These are phyloP conservation scores for Trichosporon inkin DNA, from an alignment of 1,284 basidiomycete species.

Conservation along the genomic window DNA sequence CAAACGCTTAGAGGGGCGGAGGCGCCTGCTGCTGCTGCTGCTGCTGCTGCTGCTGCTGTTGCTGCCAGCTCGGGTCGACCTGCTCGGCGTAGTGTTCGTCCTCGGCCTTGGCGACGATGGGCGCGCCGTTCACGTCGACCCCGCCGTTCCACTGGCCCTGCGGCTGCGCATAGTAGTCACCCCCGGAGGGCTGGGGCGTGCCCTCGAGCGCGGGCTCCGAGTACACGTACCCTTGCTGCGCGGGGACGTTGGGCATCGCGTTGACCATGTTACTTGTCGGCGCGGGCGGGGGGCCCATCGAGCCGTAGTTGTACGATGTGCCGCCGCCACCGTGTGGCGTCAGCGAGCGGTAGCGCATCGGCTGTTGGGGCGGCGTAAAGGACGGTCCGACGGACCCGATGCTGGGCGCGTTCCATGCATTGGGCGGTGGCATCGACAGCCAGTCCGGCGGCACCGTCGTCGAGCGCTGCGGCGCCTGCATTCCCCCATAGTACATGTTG, in stretches of 20 bases:
- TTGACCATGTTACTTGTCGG: conserved; percentile 8
- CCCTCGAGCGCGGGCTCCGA: background rate
- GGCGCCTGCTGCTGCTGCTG: conserved; percentile 3
- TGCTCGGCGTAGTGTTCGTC: conserved; percentile 4
- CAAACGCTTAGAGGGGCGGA: background rate
- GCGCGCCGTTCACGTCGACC: conserved; percentile 4
- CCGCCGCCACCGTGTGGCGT: conserved; percentile 16
- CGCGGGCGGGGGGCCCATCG: conserved; percentile 22
- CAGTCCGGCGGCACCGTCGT: conserved; percentile 28
- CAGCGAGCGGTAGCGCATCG: conserved; percentile 24
- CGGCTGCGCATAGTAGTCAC: background rate
- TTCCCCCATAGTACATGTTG: conserved; percentile 15
- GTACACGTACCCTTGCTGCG: background rate
- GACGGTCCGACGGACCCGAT: conserved; percentile 6
- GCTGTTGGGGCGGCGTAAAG: conserved; percentile 19
- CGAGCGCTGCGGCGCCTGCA: conserved; percentile 15
- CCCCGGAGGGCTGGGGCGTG: background rate
- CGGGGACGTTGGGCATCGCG: conserved; percentile 1
- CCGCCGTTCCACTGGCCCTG: conserved; percentile 5
- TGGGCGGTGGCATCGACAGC: conserved; percentile 25
- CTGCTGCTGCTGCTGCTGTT: background rate
- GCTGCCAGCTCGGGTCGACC: background rate
- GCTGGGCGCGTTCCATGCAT: conserved; percentile 12
- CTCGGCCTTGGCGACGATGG: background rate
- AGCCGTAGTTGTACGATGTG: conserved; percentile 19